phyloP scores from a whole-genome alignment of 2,329 filamentous ascomycete species.

The Westerdykella ornata region DNA sequence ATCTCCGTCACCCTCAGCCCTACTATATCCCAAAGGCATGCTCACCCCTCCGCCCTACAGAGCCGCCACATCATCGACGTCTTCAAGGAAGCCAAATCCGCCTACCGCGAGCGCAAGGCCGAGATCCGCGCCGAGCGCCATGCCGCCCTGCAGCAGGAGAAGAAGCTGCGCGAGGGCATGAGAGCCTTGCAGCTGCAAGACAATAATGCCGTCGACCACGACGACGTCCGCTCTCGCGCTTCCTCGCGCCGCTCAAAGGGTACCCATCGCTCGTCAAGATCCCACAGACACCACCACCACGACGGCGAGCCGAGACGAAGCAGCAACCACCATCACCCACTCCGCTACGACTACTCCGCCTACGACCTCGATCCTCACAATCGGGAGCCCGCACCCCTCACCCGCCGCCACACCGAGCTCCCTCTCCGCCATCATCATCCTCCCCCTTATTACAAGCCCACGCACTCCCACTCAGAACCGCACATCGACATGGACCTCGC shows the following conservation, averaged over 20 bases:
- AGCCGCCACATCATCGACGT: constrained; percentile 84
- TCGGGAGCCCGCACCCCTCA: constrained; percentile 36
- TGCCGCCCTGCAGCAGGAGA: constrained; percentile 49
- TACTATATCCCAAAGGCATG: not conserved
- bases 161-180: constrained; percentile 53
- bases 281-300: constrained; percentile 25
- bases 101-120: constrained; percentile 82
- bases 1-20: not conserved
- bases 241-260: constrained; percentile 24
- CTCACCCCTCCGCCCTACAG: constrained; percentile 40
- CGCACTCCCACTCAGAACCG: constrained; percentile 36
- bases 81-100: constrained; percentile 84
- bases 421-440: constrained; percentile 10
- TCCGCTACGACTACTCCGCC: constrained; percentile 28
- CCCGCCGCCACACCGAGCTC: constrained; percentile 41
- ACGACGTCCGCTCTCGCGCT: constrained; percentile 30
- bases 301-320: constrained; percentile 24
- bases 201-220: too few species aligned
- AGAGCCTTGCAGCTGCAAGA: constrained; percentile 44
- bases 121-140: constrained; percentile 68
- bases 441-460: constrained; percentile 10
- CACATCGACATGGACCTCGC: constrained; percentile 85
- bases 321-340: constrained; percentile 6
- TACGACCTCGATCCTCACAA: constrained; percentile 28
- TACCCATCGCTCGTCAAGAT: constrained; percentile 12